Percentiles rank a stretch among this genome's conserved stretches.
Evolutionary conservation across 2,329 filamentous ascomycete genomes (phyloP).

Genomic region (Colletotrichum tamarilloi): DNA sequence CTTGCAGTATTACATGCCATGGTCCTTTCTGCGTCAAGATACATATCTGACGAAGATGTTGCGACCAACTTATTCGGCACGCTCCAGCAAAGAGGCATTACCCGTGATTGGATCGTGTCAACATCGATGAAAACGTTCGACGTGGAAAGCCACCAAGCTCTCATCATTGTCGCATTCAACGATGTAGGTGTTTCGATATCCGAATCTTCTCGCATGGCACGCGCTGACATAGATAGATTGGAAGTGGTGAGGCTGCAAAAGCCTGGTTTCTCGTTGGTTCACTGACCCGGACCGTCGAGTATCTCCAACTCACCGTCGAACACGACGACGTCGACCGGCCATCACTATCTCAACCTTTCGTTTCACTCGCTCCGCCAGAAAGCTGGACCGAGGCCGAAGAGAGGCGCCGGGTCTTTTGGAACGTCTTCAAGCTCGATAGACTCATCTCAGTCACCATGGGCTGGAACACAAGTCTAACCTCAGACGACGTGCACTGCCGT

Average conservation of each 20-base stretch:
- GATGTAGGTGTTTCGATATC: slow-evolving; percentile 41
- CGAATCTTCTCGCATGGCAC: no score
- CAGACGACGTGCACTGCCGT: slow-evolving; percentile 44
- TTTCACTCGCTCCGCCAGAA: slow-evolving; percentile 43
- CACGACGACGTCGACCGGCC: slow-evolving; percentile 4
- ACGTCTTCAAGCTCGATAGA: slow-evolving; percentile 45
- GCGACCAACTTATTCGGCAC: slow-evolving; percentile 14
- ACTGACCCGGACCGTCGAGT: slow-evolving; percentile 37
- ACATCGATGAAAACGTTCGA: slow-evolving; percentile 40
- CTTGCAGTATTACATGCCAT: slow-evolving; percentile 50
- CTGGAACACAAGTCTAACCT: slow-evolving; percentile 48
- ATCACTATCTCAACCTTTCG: slow-evolving; percentile 37
- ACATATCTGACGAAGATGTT: slow-evolving; percentile 42
- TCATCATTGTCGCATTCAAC: slow-evolving; percentile 51
- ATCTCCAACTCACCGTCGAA: slow-evolving; percentile 36
- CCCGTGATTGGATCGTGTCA: slow-evolving; percentile 41
- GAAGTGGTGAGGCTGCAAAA: slow-evolving; percentile 35
- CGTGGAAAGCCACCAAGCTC: slow-evolving; percentile 49
- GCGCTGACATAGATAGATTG: slow-evolving; percentile 30
- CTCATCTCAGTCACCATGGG: slow-evolving; percentile 41
- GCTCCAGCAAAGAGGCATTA: not conserved
- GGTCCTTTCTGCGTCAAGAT: slow-evolving; percentile 39
- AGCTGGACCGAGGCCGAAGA: slow-evolving; percentile 47
- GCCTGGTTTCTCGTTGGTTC: slow-evolving; percentile 37
- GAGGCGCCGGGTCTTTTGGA: slow-evolving; percentile 47